Evolutionary conservation across 768 basidiomycete genomes (phyloP).

Genomic region (Mycena capillaripes): DNA sequence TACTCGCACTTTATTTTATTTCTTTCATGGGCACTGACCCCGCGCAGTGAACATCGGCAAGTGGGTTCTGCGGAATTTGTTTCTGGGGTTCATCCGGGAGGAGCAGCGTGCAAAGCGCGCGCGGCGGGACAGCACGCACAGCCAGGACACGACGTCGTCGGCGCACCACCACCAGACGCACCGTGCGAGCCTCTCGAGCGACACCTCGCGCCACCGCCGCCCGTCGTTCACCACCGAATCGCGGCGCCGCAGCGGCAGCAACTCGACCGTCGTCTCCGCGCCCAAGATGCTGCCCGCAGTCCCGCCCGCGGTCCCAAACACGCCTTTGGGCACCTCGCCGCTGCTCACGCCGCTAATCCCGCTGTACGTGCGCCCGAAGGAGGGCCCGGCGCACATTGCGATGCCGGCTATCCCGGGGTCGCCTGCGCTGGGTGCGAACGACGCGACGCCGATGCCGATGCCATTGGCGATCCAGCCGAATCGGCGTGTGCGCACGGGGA

Average conservation of each 20-base stretch:
- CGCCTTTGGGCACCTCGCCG: constrained; percentile 62
- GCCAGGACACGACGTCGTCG: constrained; percentile 41
- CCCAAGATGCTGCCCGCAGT: constrained; percentile 77
- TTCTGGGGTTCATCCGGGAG: constrained; percentile 82
- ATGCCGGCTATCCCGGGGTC: constrained; percentile 61
- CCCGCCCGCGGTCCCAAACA: constrained; percentile 59
- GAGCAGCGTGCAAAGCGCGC: constrained; percentile 63
- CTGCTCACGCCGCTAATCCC: constrained; percentile 74
- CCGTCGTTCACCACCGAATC: constrained; percentile 47
- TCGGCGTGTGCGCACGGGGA: constrained; percentile 57
- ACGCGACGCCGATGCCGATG: constrained; percentile 47
- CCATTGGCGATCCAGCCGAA: constrained; percentile 26
- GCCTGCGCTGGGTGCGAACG: constrained; percentile 45
- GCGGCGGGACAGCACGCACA: constrained; percentile 47
- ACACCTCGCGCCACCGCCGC: constrained; percentile 36
- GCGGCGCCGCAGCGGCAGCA: constrained; percentile 44
- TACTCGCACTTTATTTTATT: constrained; percentile 40
- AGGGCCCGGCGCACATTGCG: constrained; percentile 39
- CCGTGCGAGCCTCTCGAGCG: constrained; percentile 37
- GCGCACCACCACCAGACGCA: constrained; percentile 23
- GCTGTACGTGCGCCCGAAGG: constrained; percentile 47
- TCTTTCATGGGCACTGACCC: constrained; percentile 21
- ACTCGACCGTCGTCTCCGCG: constrained; percentile 68
- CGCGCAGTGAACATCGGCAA: constrained; percentile 89
- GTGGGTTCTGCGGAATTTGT: constrained; percentile 91